These are phyloP conservation scores for Spergularia azorica DNA, from an alignment of 179 eudicot species.

Conservation along the genomic window DNA sequence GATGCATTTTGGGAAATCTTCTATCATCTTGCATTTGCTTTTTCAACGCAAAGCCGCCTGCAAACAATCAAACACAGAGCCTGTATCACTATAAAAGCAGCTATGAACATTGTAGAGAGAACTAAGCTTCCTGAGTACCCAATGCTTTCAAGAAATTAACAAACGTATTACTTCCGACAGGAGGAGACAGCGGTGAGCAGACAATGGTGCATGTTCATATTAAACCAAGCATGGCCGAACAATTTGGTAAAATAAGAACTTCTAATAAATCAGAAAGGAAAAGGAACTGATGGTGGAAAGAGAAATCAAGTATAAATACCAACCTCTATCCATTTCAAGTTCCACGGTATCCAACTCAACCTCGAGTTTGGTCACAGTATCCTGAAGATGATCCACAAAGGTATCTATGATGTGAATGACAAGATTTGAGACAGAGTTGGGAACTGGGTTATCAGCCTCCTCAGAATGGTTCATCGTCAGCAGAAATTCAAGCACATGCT, in stretches of 20 bases:
- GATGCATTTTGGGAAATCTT: constrained; percentile 95
- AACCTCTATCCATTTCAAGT: constrained; percentile 68
- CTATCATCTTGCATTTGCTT: constrained; percentile 89
- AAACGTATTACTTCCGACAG: neutral
- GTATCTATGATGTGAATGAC: constrained; percentile 89
- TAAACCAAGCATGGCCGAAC: no score
- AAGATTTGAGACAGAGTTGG: constrained; percentile 75
- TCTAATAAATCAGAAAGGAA: neutral
- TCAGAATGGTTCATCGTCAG: constrained; percentile 93
- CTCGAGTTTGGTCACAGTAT: constrained; percentile 86
- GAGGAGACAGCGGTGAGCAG: neutral
- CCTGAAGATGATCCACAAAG: constrained; percentile 93
- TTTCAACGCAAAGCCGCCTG: constrained; percentile 64
- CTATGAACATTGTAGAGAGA: neutral
- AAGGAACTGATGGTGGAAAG: neutral
- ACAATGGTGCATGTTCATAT: neutral
- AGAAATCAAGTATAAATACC: constrained; percentile 10
- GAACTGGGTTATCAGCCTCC: constrained; percentile 98
- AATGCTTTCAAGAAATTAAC: neutral
- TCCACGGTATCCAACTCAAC: constrained; percentile 88
- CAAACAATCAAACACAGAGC: constrained; percentile 8
- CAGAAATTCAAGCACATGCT: constrained; percentile 90
- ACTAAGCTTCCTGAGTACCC: neutral
- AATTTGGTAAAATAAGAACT: no score
- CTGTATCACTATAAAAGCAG: no score